Evolutionary conservation across 768 basidiomycete species (phyloP), one percentile per base, ranked within the genome.

Genomic region (Naganishia vishniacii): DNA sequence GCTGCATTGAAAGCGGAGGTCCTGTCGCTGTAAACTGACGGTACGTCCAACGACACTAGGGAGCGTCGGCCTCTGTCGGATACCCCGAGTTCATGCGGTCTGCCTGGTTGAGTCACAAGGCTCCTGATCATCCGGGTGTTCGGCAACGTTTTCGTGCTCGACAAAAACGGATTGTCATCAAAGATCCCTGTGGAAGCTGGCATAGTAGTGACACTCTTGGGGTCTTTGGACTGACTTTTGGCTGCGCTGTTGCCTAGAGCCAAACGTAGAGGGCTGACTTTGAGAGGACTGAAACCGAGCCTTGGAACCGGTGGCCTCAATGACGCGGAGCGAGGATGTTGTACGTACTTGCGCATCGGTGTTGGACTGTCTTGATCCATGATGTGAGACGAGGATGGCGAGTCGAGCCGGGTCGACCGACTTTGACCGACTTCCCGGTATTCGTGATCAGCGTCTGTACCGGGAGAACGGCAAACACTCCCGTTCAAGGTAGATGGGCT

Each of bases 211-310:
- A n/a, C n/a, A n/a, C n/a, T n/a, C n/a, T n/a, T n/a, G n/a, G n/a
- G n/a, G n/a, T n/a, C n/a, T n/a, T n/a, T n/a, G n/a, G n/a, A 25
- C 23, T 26, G 49, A n/a, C 49, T 51, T 29, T 56, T 40, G 1
- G 25, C 37, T 7, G 34, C 18, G 31, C 29, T 61, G 34, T 46
- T 65, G 41, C 40, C 53, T 32, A 45, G 41, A 34, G 28, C 62
- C 40, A 51, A 65, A 23, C 70, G 67, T 23, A 72, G 69, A 1
- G 75, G 70, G 26, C 73, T 74, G 20, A 75, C 41, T 40, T 72
- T 71, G 51, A 77, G 67, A 0, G 74, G 75, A 59, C 71, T 71
- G 58, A 69, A 64, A 23, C 65, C 68, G 56, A 44, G 29, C 5
- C 42, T 34, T 11, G 53, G 61, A 26, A 49, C 40, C 16, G 31